Conservation (phyloP, 164 flowering plant genomes). For the Vitis vinifera region ASM3070453v1 NC_081808.1:8125501-8126000, state of each 20-base stretch:
- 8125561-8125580: slow-evolving; percentile 33
- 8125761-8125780: slow-evolving; percentile 9
- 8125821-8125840: too few species aligned
- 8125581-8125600: slow-evolving; percentile 31
- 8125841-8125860: too few species aligned
- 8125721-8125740: slow-evolving; percentile 3
- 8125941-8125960: background rate
- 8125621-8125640: background rate
- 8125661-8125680: slow-evolving; percentile 37
- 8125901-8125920: background rate
- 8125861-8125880: too few species aligned
- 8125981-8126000: slow-evolving; percentile 29
- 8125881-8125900: too few species aligned
- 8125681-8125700: slow-evolving; percentile 14
- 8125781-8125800: slow-evolving; percentile 2
- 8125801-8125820: too few species aligned
- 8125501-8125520: slow-evolving; percentile 44
- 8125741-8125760: background rate
- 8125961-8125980: slow-evolving; percentile 24
- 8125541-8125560: slow-evolving; percentile 30
- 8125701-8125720: slow-evolving; percentile 6
- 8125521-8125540: slow-evolving; percentile 19
- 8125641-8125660: slow-evolving; percentile 17
- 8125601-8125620: slow-evolving; percentile 32
- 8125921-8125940: too few species aligned